A percentile compares a stretch with the other conserved stretches of the same genome.
Conservation (phyloP, 1,284 basidiomycete species). For the Ceratobasidium sp. region DNA sequence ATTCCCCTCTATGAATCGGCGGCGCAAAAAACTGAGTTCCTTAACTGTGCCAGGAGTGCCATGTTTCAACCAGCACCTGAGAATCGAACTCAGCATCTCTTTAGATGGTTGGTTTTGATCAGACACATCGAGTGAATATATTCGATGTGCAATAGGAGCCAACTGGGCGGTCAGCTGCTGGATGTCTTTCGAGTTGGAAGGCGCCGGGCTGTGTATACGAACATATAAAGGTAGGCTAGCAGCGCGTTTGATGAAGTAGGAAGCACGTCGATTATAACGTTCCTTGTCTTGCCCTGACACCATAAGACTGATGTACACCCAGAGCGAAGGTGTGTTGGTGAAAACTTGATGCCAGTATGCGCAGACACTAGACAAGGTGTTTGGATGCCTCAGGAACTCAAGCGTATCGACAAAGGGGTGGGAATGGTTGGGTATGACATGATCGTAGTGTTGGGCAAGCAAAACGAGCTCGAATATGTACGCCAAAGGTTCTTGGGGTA, state of each 20-base stretch:
- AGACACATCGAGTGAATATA: neutral
- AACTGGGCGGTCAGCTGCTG: neutral
- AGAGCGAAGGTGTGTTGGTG: neutral
- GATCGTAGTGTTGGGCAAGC: neutral
- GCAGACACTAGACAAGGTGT: constrained; percentile 13
- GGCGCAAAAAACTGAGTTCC: neutral
- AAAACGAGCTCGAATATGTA: constrained; percentile 18
- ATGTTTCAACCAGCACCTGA: neutral
- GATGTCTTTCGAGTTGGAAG: neutral
- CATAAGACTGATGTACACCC: constrained; percentile 5
- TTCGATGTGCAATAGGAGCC: neutral
- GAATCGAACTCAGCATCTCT: neutral
- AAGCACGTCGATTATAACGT: neutral
- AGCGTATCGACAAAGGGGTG: too few species aligned
- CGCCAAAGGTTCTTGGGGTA: neutral
- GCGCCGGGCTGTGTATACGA: neutral
- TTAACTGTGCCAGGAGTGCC: neutral
- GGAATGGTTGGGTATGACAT: too few species aligned
- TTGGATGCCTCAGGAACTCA: too few species aligned
- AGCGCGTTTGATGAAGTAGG: neutral
- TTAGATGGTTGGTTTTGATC: neutral
- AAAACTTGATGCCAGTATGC: constrained; percentile 9
- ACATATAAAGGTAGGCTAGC: neutral
- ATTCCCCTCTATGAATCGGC: too few species aligned
- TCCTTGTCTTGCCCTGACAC: neutral